Conservation (phyloP, 2,329 filamentous ascomycete genomes). For the Furcasterigmium sp. region DNA sequence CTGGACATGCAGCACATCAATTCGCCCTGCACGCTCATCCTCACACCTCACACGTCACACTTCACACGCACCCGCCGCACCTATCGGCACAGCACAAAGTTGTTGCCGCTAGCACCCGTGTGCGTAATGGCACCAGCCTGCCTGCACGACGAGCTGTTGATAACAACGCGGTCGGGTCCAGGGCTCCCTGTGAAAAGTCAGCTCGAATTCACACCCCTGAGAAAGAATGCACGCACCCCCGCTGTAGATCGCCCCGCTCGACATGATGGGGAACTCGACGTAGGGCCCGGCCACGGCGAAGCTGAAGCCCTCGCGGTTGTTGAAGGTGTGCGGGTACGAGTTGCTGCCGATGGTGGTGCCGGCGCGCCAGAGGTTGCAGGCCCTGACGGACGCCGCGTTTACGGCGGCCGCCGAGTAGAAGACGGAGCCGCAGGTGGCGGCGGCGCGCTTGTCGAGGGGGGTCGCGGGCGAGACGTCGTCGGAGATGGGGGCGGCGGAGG, state of each 20-base stretch:
- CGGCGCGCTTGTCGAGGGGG: constrained; percentile 11
- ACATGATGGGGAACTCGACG: constrained; percentile 32
- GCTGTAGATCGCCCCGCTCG: constrained; percentile 22
- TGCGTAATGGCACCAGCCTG: constrained; percentile 65
- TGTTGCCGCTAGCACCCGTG: constrained; percentile 61
- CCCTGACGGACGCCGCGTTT: constrained; percentile 18
- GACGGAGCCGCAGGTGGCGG: constrained; percentile 22
- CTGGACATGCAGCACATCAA: no score
- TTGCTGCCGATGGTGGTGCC: constrained; percentile 18
- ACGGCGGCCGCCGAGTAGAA: constrained; percentile 21
- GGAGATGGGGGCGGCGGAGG: constrained; percentile 19
- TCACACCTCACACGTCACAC: no score
- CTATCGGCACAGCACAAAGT: constrained; percentile 57
- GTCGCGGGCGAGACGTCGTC: neutral
- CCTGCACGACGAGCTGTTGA: constrained; percentile 47
- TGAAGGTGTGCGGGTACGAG: constrained; percentile 31
- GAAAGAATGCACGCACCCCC: constrained; percentile 22
- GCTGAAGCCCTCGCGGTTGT: constrained; percentile 31
- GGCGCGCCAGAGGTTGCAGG: constrained; percentile 14
- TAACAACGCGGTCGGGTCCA: constrained; percentile 62
- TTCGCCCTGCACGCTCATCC: no score
- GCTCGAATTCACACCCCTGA: neutral
- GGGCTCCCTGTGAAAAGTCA: constrained; percentile 42
- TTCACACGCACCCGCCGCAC: no score
- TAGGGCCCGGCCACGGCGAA: constrained; percentile 27